Conservation (phyloP, 495 filamentous ascomycete species). For the Rostrohypoxylon terebratum region DNA sequence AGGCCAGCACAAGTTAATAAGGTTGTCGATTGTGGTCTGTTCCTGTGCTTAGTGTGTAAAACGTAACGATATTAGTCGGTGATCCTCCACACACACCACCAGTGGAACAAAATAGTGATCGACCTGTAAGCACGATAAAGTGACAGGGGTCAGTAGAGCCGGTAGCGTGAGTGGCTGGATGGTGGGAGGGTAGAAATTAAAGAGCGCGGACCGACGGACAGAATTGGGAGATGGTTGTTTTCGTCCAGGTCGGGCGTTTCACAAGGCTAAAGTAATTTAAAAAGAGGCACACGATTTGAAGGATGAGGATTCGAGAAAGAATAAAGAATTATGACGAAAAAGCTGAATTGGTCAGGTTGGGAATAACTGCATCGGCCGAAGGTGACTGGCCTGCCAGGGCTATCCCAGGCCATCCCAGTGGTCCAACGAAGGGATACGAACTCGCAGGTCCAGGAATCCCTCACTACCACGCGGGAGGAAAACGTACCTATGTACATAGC, state of each 20-base stretch:
- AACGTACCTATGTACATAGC: no score
- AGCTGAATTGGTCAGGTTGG: background rate
- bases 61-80: slow-evolving; percentile 10
- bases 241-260: slow-evolving; percentile 22
- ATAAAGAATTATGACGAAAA: slow-evolving; percentile 3
- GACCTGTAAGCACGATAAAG: slow-evolving; percentile 27
- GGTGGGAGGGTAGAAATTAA: slow-evolving; percentile 27
- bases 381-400: background rate
- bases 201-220: slow-evolving; percentile 27
- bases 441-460: slow-evolving; percentile 21
- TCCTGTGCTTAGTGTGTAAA: slow-evolving; percentile 20
- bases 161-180: background rate
- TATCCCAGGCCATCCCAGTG: background rate
- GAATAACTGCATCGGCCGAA: slow-evolving; percentile 2
- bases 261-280: slow-evolving; percentile 25
- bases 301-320: slow-evolving; percentile 30
- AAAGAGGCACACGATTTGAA: slow-evolving; percentile 3
- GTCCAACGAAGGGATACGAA: background rate
- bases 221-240: slow-evolving; percentile 21
- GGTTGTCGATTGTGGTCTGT: background rate
- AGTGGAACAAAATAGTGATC: slow-evolving; percentile 41
- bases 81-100: slow-evolving; percentile 37
- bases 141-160: slow-evolving; percentile 7
- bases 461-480: slow-evolving; percentile 30
- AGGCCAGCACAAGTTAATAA: slow-evolving; percentile 14